Conservation (phyloP, 176 grass and related monocot species). For the Carex littledalei region DNA sequence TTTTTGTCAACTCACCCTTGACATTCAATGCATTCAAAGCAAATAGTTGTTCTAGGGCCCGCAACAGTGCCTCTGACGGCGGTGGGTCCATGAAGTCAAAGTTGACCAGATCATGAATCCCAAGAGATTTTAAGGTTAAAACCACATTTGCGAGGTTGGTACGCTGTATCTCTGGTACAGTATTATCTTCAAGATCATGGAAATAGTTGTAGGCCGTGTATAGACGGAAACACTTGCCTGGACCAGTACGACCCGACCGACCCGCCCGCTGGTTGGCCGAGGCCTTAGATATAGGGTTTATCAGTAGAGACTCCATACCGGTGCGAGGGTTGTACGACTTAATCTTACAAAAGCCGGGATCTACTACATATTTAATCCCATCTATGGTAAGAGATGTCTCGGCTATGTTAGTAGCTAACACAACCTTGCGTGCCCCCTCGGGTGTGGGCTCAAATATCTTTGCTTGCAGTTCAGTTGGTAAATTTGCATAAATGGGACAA, state of each 20-base stretch:
- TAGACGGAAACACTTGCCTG: conserved; percentile 87
- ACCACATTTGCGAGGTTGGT: conserved; percentile 93
- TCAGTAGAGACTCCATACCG: conserved; percentile 79
- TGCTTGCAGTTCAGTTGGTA: conserved; percentile 89
- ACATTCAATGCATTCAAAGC: conserved; percentile 85
- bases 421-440: conserved; percentile 81
- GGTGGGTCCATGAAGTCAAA: conserved; percentile 99
- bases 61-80: conserved; percentile 77
- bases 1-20: conserved; percentile 89
- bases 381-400: conserved; percentile 95
- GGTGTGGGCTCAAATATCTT: conserved; percentile 97
- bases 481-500: conserved; percentile 89
- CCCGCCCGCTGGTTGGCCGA: conserved; percentile 89
- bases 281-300: conserved; percentile 92
- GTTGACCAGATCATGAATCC: conserved; percentile 95
- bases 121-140: conserved; percentile 84
- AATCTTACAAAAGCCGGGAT: conserved; percentile 95
- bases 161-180: conserved; percentile 84
- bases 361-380: conserved; percentile 92
- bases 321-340: conserved; percentile 91
- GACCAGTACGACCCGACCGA: conserved; percentile 86
- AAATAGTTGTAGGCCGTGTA: conserved; percentile 85
- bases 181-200: conserved; percentile 88
- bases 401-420: conserved; percentile 91
- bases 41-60: conserved; percentile 92